These are phyloP conservation scores for Carex littledalei DNA, from an alignment of 176 grass and related monocot genomes.

Conservation along the genomic window DNA sequence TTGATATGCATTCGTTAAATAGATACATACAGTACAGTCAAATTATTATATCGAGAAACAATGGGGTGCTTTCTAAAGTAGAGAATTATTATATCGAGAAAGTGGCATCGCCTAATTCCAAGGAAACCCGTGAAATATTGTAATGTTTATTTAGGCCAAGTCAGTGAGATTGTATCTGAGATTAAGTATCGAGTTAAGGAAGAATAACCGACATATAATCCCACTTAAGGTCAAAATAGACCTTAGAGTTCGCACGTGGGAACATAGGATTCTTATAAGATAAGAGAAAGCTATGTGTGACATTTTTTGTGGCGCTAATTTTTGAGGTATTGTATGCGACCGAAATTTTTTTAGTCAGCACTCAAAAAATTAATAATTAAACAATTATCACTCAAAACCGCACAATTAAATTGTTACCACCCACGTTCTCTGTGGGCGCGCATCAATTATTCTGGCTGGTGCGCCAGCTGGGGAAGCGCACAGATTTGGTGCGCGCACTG, in stretches of 20 bases:
- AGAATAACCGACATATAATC: constrained; percentile 18
- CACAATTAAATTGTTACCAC: no score
- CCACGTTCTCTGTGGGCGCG: no score
- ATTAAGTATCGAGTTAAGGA: neutral
- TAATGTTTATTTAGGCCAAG: neutral
- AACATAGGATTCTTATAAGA: constrained; percentile 8
- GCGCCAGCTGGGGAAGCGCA: no score
- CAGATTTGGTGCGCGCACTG: no score
- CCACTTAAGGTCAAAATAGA: neutral
- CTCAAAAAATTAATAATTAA: no score
- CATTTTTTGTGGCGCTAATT: neutral
- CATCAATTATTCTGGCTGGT: no score
- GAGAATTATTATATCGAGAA: neutral
- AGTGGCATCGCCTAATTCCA: constrained; percentile 2
- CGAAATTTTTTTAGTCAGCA: no score
- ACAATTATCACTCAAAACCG: no score
- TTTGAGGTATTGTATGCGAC: neutral
- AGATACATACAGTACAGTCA: neutral
- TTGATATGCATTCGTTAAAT: neutral
- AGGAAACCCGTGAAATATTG: constrained; percentile 5
- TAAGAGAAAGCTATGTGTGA: neutral
- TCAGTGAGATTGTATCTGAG: neutral
- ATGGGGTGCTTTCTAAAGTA: neutral
- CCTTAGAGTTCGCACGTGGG: neutral
- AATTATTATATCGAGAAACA: neutral